Evolutionary conservation across 306 rosid genomes (phyloP).

Genomic region (Parietaria judaica): DNA sequence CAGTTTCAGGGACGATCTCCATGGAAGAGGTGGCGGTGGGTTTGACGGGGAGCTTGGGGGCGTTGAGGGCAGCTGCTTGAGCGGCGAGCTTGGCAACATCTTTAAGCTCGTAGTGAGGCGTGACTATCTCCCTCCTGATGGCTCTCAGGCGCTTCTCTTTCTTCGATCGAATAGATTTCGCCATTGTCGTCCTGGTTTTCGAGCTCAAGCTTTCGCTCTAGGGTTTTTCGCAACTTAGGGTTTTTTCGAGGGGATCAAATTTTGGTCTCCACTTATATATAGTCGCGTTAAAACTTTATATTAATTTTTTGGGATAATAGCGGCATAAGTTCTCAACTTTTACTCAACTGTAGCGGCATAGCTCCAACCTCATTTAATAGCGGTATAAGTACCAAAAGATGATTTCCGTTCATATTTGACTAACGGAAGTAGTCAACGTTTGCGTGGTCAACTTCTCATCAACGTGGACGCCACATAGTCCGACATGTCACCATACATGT

Average conservation of each 20-base stretch:
- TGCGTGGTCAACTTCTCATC: no score
- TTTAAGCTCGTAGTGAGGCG: conserved; percentile 75
- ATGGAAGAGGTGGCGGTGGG: conserved; percentile 30
- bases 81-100: conserved; percentile 85
- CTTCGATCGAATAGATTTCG: conserved; percentile 87
- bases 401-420: no score
- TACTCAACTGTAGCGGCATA: no score
- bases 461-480: no score
- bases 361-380: no score
- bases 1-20: conserved; percentile 35
- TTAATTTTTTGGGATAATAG: no score
- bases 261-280: no score
- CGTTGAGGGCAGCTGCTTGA: conserved; percentile 84
- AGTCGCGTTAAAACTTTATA: no score
- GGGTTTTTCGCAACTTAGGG: conserved; percentile 10
- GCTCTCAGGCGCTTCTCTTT: conserved; percentile 85
- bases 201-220: conserved; percentile 3
- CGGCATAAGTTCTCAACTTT: no score
- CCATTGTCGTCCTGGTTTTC: conserved; percentile 34
- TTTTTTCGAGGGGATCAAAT: background rate
- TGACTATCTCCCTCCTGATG: conserved; percentile 75
- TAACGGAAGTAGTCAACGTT: no score
- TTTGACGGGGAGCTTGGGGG: conserved; percentile 69
- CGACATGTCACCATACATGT: no score
- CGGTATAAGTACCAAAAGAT: no score